Percentiles rank a stretch among this genome's conserved stretches.
Evolutionary conservation across 1,284 basidiomycete genomes (phyloP).

Genomic region (Exobasidium cylindrosporum): DNA sequence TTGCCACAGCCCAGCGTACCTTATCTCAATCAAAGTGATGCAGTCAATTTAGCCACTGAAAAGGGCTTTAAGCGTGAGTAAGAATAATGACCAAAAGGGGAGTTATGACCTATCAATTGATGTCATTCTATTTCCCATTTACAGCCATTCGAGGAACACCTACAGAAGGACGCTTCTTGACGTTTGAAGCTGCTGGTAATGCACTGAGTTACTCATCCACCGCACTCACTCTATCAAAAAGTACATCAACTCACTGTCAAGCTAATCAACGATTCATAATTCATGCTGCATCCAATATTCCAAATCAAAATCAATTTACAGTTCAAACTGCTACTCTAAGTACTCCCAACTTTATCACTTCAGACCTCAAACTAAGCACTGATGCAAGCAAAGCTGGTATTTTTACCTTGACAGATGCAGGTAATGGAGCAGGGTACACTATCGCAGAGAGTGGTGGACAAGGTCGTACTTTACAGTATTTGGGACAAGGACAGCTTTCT

Average conservation of each 20-base stretch:
- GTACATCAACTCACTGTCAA: constrained; percentile 5
- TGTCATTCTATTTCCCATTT: too few relatives aligned
- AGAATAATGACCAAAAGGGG: too few relatives aligned
- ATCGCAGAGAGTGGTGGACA: too few relatives aligned
- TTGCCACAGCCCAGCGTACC: constrained; percentile 18
- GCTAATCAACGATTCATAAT: constrained; percentile 19
- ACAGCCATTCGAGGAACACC: constrained; percentile 32
- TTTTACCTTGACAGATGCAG: constrained; percentile 17
- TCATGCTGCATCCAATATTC: constrained; percentile 10
- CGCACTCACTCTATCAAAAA: constrained; percentile 6
- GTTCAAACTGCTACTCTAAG: constrained; percentile 16
- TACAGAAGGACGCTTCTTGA: constrained; percentile 40
- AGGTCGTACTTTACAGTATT: too few relatives aligned
- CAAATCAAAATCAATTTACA: constrained; percentile 14
- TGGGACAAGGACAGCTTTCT: too few relatives aligned
- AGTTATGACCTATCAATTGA: too few relatives aligned
- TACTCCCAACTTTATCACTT: constrained; percentile 15
- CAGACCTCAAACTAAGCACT: constrained; percentile 1
- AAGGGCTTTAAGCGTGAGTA: constrained; percentile 35
- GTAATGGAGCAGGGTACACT: constrained; percentile 22
- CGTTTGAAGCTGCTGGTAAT: constrained; percentile 25
- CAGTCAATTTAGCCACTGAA: constrained; percentile 23
- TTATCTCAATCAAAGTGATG: constrained; percentile 19
- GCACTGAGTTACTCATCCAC: constrained; percentile 22
- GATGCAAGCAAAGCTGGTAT: constrained; percentile 13